A percentile compares a stretch with the other conserved stretches of the same genome.
Evolutionary conservation across 2,329 filamentous ascomycete genomes (phyloP).

Genomic region (Fusarium austroafricanum): DNA sequence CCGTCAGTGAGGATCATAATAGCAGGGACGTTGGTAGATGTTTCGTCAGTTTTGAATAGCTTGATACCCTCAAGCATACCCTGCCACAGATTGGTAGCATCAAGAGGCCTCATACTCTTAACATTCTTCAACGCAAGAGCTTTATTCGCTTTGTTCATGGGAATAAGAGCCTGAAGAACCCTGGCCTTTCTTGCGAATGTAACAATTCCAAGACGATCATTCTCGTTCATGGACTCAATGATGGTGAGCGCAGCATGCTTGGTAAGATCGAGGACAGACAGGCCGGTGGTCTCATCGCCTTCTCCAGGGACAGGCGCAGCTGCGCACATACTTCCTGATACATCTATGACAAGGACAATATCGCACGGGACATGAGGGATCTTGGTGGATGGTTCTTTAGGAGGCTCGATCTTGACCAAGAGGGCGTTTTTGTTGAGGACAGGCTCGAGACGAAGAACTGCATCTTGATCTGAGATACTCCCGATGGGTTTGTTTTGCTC

Average conservation of each 20-base stretch:
- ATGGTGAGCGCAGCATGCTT: slow-evolving; percentile 71
- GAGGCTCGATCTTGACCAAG: slow-evolving; percentile 60
- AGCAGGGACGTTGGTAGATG: slow-evolving; percentile 57
- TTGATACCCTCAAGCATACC: slow-evolving; percentile 64
- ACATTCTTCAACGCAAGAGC: slow-evolving; percentile 55
- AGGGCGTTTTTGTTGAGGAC: slow-evolving; percentile 54
- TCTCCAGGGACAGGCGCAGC: slow-evolving; percentile 61
- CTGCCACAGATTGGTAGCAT: slow-evolving; percentile 68
- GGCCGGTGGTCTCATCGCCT: slow-evolving; percentile 60
- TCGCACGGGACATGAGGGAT: slow-evolving; percentile 64
- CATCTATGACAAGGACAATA: slow-evolving; percentile 71
- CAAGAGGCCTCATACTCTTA: slow-evolving; percentile 52
- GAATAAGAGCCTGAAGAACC: slow-evolving; percentile 58
- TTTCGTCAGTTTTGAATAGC: slow-evolving; percentile 54
- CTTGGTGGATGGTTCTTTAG: slow-evolving; percentile 48
- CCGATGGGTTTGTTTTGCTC: not conserved
- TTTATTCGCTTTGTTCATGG: slow-evolving; percentile 63
- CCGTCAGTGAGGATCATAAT: slow-evolving; percentile 68
- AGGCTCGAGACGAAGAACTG: slow-evolving; percentile 54
- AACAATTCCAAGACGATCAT: slow-evolving; percentile 68
- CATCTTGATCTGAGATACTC: slow-evolving; percentile 19
- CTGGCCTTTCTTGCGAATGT: slow-evolving; percentile 60
- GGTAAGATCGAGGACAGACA: slow-evolving; percentile 68
- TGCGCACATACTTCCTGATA: slow-evolving; percentile 67
- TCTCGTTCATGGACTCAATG: slow-evolving; percentile 64